A percentile compares a stretch with the other conserved stretches of the same genome.
phyloP scores from a whole-genome alignment of 129 eudicot genomes.

The Silybum marianum region DNA sequence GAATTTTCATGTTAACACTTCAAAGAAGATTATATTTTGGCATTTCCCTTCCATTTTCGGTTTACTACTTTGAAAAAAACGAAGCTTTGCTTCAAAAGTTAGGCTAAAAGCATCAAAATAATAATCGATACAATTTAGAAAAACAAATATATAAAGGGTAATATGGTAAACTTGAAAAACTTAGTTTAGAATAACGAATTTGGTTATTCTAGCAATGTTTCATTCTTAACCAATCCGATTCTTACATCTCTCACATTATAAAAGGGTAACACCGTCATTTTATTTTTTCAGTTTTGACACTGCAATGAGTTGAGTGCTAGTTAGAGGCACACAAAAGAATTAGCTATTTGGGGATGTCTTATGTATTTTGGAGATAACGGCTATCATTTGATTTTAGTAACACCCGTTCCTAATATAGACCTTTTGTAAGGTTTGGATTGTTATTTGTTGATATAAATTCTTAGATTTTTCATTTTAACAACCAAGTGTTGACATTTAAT shows the following conservation, averaged over 20 bases:
- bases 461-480: too few relatives aligned
- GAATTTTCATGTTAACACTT: background rate
- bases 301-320: too few relatives aligned
- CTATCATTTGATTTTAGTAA: too few relatives aligned
- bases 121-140: background rate
- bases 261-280: background rate
- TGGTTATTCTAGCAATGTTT: background rate
- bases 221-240: background rate
- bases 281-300: background rate
- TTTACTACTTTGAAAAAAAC: too few relatives aligned
- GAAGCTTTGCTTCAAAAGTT: background rate
- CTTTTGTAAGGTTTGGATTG: too few relatives aligned
- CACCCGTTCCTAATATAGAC: too few relatives aligned
- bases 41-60: background rate
- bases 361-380: too few relatives aligned
- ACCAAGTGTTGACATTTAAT: too few relatives aligned
- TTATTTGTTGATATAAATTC: too few relatives aligned
- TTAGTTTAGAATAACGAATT: too few relatives aligned
- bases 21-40: background rate
- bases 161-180: background rate
- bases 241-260: background rate
- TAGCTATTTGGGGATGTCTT: too few relatives aligned
- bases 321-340: too few relatives aligned
- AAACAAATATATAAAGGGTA: background rate
- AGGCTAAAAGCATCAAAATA: background rate